phyloP scores from a whole-genome alignment of 2,329 filamentous ascomycete genomes.

The Gaeumannomyces tritici region DNA sequence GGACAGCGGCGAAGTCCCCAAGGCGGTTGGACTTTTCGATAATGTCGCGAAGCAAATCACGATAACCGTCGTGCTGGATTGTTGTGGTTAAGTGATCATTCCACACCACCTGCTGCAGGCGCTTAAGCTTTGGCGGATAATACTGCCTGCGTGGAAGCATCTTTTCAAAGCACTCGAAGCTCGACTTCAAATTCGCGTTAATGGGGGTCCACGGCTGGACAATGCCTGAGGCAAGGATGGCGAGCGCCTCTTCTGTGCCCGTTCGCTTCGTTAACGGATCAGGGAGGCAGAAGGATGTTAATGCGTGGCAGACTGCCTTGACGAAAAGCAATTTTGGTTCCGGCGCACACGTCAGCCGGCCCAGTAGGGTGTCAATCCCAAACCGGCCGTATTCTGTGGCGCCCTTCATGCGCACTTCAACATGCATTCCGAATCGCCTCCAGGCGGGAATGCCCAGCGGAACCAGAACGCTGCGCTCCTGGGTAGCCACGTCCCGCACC shows the following conservation, averaged over 20 bases:
- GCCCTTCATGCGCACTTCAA: constrained; percentile 25
- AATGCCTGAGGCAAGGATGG: constrained; percentile 35
- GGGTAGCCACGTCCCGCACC: constrained; percentile 32
- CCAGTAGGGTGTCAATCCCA: constrained; percentile 41
- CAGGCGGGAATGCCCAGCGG: constrained; percentile 31
- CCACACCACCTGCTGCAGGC: constrained; percentile 36
- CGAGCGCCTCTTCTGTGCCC: constrained; percentile 50
- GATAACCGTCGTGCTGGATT: too few species aligned
- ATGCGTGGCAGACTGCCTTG: constrained; percentile 34
- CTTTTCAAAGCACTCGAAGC: constrained; percentile 46
- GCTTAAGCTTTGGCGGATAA: constrained; percentile 50
- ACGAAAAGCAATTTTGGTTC: not conserved
- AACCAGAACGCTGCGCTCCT: constrained; percentile 38
- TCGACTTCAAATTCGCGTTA: constrained; percentile 43
- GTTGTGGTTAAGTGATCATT: too few species aligned
- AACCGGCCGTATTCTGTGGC: constrained; percentile 36
- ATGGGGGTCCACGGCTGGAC: constrained; percentile 39
- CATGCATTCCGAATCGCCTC: constrained; percentile 27
- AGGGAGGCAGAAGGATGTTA: constrained; percentile 46
- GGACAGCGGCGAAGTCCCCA: too few species aligned
- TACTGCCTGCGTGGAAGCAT: constrained; percentile 45
- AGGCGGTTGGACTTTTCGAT: too few species aligned
- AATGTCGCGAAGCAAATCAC: too few species aligned
- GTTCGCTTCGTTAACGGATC: constrained; percentile 49
- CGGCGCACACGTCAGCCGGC: constrained; percentile 28